Conservation (phyloP, 495 filamentous ascomycete genomes). For the Aspergillus indologenus region DNA sequence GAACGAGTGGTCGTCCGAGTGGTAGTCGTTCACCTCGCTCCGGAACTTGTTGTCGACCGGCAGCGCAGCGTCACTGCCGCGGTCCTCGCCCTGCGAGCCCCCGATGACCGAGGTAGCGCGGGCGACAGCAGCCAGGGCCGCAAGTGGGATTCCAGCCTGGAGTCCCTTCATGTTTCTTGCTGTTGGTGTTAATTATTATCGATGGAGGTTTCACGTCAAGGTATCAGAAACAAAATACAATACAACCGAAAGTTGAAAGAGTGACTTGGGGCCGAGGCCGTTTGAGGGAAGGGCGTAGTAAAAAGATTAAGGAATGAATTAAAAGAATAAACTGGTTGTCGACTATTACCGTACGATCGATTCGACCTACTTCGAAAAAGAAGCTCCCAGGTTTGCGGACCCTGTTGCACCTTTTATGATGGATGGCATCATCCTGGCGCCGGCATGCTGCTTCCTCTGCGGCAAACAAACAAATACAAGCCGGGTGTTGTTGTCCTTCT, state of each 20-base stretch:
- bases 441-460: conserved; percentile 12
- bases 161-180: conserved; percentile 39
- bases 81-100: conserved; percentile 15
- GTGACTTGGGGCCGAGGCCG: conserved; percentile 23
- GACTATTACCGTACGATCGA: neutral
- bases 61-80: conserved; percentile 16
- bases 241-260: conserved; percentile 21
- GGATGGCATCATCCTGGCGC: neutral
- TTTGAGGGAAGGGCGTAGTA: neutral
- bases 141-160: conserved; percentile 38
- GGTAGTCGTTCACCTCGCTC: conserved; percentile 24
- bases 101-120: conserved; percentile 26
- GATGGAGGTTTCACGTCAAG: conserved; percentile 5
- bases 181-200: conserved; percentile 16
- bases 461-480: conserved; percentile 12
- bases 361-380: conserved; percentile 4
- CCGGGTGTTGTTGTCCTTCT: conserved; percentile 4
- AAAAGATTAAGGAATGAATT: neutral
- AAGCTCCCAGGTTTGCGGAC: conserved; percentile 11
- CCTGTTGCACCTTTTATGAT: conserved; percentile 20
- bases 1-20: conserved; percentile 30
- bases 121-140: conserved; percentile 37
- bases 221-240: conserved; percentile 3
- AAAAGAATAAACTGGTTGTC: too few relatives aligned
- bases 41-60: conserved; percentile 14